These are phyloP conservation scores for Sordariomycetes sp. DNA, from an alignment of 2,329 filamentous ascomycete genomes.

Conservation along the genomic window DNA sequence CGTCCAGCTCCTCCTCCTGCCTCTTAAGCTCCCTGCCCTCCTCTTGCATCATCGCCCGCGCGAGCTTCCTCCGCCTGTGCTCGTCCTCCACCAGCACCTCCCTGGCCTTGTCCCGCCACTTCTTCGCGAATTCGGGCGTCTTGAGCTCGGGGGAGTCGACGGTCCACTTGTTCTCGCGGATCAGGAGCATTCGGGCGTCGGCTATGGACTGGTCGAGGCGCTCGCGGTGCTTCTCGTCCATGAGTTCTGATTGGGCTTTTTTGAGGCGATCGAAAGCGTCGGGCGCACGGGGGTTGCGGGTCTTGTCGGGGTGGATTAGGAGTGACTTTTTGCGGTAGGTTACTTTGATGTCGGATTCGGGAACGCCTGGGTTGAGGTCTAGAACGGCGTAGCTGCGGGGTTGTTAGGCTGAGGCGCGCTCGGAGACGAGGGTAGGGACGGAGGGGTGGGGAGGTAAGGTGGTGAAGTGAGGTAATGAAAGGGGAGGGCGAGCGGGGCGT, in stretches of 20 bases:
- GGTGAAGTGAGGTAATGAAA: neutral
- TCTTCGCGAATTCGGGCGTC: slow-evolving; percentile 66
- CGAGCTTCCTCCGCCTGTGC: slow-evolving; percentile 65
- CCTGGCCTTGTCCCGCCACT: slow-evolving; percentile 84
- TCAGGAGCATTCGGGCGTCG: slow-evolving; percentile 87
- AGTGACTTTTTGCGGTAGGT: slow-evolving; percentile 96
- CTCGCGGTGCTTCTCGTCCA: slow-evolving; percentile 85
- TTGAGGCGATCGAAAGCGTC: slow-evolving; percentile 95
- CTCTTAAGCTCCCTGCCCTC: slow-evolving; percentile 81
- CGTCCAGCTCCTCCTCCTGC: slow-evolving; percentile 73
- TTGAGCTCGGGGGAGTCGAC: slow-evolving; percentile 78
- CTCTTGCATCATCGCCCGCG: slow-evolving; percentile 93
- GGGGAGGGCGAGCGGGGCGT: too few species aligned
- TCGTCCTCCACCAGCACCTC: slow-evolving; percentile 90
- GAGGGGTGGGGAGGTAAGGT: neutral
- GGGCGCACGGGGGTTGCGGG: slow-evolving; percentile 75
- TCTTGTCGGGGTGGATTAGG: slow-evolving; percentile 97
- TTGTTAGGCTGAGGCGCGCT: slow-evolving; percentile 22
- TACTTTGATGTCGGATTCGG: slow-evolving; percentile 91
- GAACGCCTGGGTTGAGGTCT: slow-evolving; percentile 86
- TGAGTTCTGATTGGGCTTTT: slow-evolving; percentile 80
- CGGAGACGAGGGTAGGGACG: slow-evolving; percentile 2
- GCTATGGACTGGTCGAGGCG: slow-evolving; percentile 89
- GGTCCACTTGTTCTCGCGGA: slow-evolving; percentile 89
- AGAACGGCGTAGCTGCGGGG: slow-evolving; percentile 64